Evolutionary conservation across 208 protist genomes (phyloP).

Genomic region (Vickermania ingenoplastis): DNA sequence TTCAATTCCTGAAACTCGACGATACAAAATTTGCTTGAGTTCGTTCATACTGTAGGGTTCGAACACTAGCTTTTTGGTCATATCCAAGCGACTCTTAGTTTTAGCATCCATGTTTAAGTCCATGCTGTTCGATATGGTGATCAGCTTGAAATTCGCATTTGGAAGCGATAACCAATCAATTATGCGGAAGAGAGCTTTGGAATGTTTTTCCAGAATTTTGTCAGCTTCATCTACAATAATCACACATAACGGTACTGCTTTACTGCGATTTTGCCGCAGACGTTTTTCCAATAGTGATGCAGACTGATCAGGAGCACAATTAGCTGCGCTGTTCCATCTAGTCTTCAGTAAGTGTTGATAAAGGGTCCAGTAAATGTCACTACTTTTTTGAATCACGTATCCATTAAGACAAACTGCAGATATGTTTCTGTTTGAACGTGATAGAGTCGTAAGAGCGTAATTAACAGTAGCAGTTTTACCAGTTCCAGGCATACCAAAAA

Average conservation of each 20-base stretch:
- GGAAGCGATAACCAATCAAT: constrained; percentile 83
- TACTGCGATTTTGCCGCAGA: constrained; percentile 65
- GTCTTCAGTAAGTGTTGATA: constrained; percentile 62
- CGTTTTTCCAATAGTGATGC: constrained; percentile 66
- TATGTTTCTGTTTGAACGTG: constrained; percentile 20
- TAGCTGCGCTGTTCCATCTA: constrained; percentile 36
- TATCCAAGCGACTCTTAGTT: constrained; percentile 71
- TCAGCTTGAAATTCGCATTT: constrained; percentile 71
- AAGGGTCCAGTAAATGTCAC: constrained; percentile 83
- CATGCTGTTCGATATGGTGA: constrained; percentile 87
- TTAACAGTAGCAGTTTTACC: constrained; percentile 83
- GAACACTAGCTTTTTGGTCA: constrained; percentile 77
- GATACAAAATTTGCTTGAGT: constrained; percentile 59
- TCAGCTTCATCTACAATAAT: constrained; percentile 88
- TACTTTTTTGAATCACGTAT: constrained; percentile 80
- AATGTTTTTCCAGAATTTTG: constrained; percentile 72
- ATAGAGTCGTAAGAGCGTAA: constrained; percentile 32
- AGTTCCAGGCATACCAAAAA: constrained; percentile 88
- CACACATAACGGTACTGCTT: constrained; percentile 36
- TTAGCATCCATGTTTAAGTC: constrained; percentile 77
- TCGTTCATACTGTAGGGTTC: constrained; percentile 66
- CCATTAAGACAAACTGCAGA: constrained; percentile 85
- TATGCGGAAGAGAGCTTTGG: constrained; percentile 73
- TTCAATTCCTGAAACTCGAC: constrained; percentile 43
- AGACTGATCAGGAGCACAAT: constrained; percentile 49